Conservation (phyloP, 148 eudicot genomes). For the Camellia lanceoleosa region DNA sequence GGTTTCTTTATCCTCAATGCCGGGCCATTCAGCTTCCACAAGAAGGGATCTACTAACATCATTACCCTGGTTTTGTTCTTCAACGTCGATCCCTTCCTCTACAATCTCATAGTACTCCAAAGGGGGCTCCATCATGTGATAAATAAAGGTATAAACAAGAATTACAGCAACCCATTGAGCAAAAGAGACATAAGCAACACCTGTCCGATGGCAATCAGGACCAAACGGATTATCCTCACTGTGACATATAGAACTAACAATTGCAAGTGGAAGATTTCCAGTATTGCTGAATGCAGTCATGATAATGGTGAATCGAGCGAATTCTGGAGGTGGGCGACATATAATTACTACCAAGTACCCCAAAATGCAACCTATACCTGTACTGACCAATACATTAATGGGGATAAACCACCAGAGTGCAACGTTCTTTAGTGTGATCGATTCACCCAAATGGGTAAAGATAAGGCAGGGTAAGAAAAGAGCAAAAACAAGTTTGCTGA, state of each 20-base stretch:
- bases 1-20: conserved; percentile 51
- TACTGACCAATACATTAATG: conserved; percentile 59
- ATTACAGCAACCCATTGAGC: conserved; percentile 71
- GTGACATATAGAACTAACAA: conserved; percentile 66
- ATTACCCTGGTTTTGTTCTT: conserved; percentile 17
- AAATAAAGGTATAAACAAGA: conserved; percentile 62
- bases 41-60: conserved; percentile 50
- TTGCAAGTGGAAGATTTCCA: conserved; percentile 60
- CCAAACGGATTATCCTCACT: conserved; percentile 48
- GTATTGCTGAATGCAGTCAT: conserved; percentile 77
- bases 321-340: conserved; percentile 62
- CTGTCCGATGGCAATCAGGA: conserved; percentile 44
- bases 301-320: conserved; percentile 47
- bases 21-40: conserved; percentile 68
- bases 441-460: conserved; percentile 53
- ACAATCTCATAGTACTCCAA: conserved; percentile 58
- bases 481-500: conserved; percentile 74
- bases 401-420: conserved; percentile 71
- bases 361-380: conserved; percentile 49
- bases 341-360: conserved; percentile 53
- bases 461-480: conserved; percentile 66
- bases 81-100: conserved; percentile 33
- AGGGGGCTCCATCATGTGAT: conserved; percentile 83
- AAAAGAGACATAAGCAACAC: conserved; percentile 68
- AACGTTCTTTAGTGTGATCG: conserved; percentile 48